Percentiles rank a stretch among this genome's conserved stretches.
Evolutionary conservation across 177 flowering plant genomes (phyloP).

Genomic region (Telopea speciosissima): DNA sequence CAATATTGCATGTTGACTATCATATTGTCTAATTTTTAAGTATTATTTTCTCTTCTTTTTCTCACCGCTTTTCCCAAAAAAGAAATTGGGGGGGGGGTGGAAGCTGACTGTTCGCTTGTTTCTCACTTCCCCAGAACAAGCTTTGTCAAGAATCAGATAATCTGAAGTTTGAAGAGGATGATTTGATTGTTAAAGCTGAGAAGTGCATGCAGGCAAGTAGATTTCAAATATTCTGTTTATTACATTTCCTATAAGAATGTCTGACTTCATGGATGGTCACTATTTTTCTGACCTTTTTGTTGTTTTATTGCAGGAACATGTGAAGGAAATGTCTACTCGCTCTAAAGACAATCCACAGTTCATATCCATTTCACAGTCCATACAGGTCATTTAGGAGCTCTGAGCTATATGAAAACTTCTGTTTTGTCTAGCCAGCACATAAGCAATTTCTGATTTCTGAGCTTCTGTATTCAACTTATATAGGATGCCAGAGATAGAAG

Average conservation of each 20-base stretch:
- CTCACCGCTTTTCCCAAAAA: too few species aligned
- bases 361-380: conserved; percentile 34
- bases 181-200: conserved; percentile 85
- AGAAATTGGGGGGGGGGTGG: too few species aligned
- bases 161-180: conserved; percentile 64
- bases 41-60: background rate
- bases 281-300: too few species aligned
- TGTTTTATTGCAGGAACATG: conserved; percentile 57
- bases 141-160: conserved; percentile 63
- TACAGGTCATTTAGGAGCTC: conserved; percentile 35
- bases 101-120: conserved; percentile 5
- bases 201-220: conserved; percentile 75
- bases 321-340: conserved; percentile 57
- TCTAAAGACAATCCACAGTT: conserved; percentile 42
- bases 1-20: background rate
- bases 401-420: background rate
- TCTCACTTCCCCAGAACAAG: conserved; percentile 45
- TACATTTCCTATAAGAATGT: background rate
- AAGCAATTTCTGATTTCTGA: conserved; percentile 6
- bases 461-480: conserved; percentile 9
- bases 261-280: background rate
- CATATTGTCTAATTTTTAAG: background rate
- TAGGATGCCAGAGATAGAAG: conserved; percentile 53
- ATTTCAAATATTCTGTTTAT: background rate
- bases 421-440: conserved; percentile 1